Percentiles rank a stretch among this genome's conserved stretches.
Conservation (phyloP, 2,329 filamentous ascomycete species). For the Onygenales sp. region DNA sequence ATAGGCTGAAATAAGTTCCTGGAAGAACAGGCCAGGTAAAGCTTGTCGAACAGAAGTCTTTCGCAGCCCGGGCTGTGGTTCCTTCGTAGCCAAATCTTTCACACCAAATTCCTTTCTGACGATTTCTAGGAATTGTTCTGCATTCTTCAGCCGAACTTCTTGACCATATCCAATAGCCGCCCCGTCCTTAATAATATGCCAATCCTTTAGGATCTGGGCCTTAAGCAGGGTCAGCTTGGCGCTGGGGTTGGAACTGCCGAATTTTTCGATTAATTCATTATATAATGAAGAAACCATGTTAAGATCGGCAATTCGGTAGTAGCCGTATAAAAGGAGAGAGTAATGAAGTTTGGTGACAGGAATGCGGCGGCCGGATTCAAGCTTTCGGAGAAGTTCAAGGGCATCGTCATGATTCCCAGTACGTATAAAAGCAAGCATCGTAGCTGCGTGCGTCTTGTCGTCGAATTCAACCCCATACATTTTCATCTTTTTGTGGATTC, state of each 20-base stretch:
- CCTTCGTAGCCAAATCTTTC: conserved; percentile 35
- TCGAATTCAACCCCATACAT: conserved; percentile 42
- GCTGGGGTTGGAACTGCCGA: conserved; percentile 23
- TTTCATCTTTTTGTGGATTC: conserved; percentile 48
- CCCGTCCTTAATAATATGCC: conserved; percentile 14
- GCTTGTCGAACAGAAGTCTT: conserved; percentile 30
- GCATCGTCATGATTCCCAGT: conserved; percentile 47
- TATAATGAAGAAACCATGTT: conserved; percentile 44
- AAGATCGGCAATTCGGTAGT: conserved; percentile 40
- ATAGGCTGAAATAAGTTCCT: conserved; percentile 48
- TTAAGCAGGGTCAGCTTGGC: conserved; percentile 28
- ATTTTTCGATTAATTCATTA: conserved; percentile 29
- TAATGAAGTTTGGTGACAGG: conserved; percentile 36
- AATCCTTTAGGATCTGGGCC: conserved; percentile 25
- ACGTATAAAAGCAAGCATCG: conserved; percentile 50
- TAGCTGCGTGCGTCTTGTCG: conserved; percentile 49
- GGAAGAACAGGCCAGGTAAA: conserved; percentile 44
- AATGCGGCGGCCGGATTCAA: conserved; percentile 29
- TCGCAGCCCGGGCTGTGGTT: conserved; percentile 26
- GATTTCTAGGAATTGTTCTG: conserved; percentile 28
- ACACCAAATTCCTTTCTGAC: conserved; percentile 29
- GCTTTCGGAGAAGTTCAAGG: conserved; percentile 38
- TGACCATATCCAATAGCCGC: conserved; percentile 5
- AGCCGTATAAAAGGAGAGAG: conserved; percentile 37
- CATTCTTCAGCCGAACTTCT: conserved; percentile 18